Base-by-base conservation (phyloP, 1,284 basidiomycete species). In the Cutaneotrichosporon sp. region DNA sequence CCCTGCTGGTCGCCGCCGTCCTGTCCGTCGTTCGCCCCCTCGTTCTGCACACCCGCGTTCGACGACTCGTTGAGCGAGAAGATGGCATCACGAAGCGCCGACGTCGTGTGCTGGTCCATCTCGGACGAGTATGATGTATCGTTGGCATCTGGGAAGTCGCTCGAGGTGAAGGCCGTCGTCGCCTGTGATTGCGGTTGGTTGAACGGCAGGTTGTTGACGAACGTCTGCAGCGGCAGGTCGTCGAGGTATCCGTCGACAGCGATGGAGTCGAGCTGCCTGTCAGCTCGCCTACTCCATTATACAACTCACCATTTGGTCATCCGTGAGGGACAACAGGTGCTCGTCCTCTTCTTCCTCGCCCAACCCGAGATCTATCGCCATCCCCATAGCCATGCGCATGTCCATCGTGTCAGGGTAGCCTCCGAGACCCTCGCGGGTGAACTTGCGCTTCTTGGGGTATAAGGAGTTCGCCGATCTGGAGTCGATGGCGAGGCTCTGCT, bases 41-140 rank as follows among this genome's bases (percentile, higher is more conserved):
- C 61, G 19, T 51, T 55, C 33, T 57, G 56, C 9, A 25, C 48
- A 4, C 51, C 65, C 27, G 57, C 56, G 16, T 58, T 54, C 14
- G 58, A 56, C 25, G 66, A 68, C 51, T 72, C 70, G 60, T 71
- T 70, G 19, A 74, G 61, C n/a, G 67, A 70, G 61, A 74, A 74
- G 46, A 74, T 74, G 51, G 71, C 71, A 44, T 74, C 71, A 26
- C 71, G 66, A 4, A 74, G 61, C 3, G 71, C 71, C 5, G 71
- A 74, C 1, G 71, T 73, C 24, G 71, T 71, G 56, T 74, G 71
- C 54, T 70, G 70, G 48, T 74, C 71, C 65, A 72, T 74, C 48
- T 72, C 71, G 20, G 62, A 54, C 4, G 64, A 61, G 61, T 68
- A 69, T 16, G 58, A 47, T 43, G 60, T 59, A 33, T 65, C 64